These are phyloP conservation scores for Tetrahymena malaccensis DNA, from an alignment of 73 alveolate species.

Conservation along the genomic window DNA sequence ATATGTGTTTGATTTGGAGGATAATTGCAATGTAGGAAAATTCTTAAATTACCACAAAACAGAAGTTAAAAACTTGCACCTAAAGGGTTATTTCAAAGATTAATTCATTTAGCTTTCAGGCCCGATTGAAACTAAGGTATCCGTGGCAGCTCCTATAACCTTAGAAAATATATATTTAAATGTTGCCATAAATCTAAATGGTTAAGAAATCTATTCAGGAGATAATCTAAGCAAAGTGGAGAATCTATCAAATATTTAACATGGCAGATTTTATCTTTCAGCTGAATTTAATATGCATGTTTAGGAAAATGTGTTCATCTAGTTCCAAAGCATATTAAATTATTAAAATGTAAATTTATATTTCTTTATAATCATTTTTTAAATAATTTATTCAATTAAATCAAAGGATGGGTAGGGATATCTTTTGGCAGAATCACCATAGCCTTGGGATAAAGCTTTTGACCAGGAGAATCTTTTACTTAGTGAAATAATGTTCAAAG, in stretches of 20 bases:
- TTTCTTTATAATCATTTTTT: neutral
- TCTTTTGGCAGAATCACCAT: neutral
- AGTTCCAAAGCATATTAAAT: neutral
- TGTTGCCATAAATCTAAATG: neutral
- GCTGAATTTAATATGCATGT: neutral
- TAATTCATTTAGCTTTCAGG: neutral
- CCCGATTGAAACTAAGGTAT: neutral
- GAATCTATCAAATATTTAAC: neutral
- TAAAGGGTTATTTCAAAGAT: neutral
- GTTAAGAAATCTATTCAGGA: neutral
- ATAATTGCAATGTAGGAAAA: neutral
- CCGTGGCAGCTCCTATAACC: neutral
- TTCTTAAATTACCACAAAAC: neutral
- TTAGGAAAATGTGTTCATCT: neutral
- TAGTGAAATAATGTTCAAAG: neutral
- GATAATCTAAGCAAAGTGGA: neutral
- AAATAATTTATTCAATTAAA: neutral
- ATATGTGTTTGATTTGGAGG: neutral
- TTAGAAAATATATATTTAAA: neutral
- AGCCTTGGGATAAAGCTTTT: neutral
- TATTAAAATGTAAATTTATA: neutral
- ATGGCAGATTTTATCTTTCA: neutral
- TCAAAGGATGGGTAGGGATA: neutral
- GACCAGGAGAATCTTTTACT: neutral
- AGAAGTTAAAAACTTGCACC: neutral